Evolutionary conservation across 225 moss, liverwort and hornwort species (phyloP).

Genomic region (Straminergon stramineum): DNA sequence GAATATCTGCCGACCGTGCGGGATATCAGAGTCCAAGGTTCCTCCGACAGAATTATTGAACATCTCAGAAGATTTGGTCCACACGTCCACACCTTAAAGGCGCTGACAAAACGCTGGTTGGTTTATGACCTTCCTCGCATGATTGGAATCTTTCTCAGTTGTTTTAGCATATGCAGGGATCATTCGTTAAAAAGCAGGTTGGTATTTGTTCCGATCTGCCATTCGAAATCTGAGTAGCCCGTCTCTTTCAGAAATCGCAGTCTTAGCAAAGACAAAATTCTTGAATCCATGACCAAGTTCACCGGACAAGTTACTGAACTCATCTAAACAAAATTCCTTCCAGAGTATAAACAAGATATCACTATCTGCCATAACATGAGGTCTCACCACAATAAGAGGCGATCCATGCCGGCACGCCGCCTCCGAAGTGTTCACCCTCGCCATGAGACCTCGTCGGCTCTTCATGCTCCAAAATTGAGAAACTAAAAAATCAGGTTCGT

Average conservation of each 20-base stretch:
- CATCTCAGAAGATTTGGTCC: neutral
- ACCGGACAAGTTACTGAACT: neutral
- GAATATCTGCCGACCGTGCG: neutral
- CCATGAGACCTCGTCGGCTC: constrained; percentile 17
- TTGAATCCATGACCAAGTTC: neutral
- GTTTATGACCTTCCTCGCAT: neutral
- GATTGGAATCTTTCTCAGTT: neutral
- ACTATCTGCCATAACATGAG: neutral
- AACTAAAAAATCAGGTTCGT: neutral
- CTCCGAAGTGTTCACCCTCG: neutral
- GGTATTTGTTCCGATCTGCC: neutral
- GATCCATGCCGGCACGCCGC: neutral
- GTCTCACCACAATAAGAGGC: constrained; percentile 13
- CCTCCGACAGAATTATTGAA: neutral
- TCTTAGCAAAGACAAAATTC: neutral
- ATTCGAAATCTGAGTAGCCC: neutral
- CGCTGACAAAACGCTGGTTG: neutral
- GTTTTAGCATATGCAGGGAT: neutral
- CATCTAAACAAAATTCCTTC: neutral
- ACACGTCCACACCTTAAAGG: neutral
- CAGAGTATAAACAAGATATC: neutral
- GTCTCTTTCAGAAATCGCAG: neutral
- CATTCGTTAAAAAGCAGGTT: neutral
- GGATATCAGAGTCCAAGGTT: neutral
- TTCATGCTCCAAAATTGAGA: constrained; percentile 27